Conservation (phyloP, 208 protist species). For the Leishmania braziliensis region DNA sequence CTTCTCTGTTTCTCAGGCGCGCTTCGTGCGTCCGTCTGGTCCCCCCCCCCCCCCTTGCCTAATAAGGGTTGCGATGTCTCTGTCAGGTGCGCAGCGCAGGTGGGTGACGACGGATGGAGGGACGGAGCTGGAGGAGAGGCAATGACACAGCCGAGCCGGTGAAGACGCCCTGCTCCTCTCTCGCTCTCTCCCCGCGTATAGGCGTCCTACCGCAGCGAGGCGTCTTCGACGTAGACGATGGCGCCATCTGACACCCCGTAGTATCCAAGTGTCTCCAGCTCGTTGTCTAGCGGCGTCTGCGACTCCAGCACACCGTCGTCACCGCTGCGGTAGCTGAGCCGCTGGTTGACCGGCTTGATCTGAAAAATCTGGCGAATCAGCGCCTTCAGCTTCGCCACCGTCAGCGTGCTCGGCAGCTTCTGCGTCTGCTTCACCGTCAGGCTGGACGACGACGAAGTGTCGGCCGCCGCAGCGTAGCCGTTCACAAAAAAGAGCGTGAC, state of each 20-base stretch:
- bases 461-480: slow-evolving; percentile 26
- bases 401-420: slow-evolving; percentile 76
- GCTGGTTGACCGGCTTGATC: slow-evolving; percentile 62
- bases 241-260: slow-evolving; percentile 75
- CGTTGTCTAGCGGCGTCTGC: slow-evolving; percentile 62
- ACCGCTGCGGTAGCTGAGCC: slow-evolving; percentile 65
- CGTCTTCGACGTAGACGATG: slow-evolving; percentile 71
- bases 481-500: slow-evolving; percentile 65
- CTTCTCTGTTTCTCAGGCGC: no score
- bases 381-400: slow-evolving; percentile 80
- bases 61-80: neutral
- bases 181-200: neutral
- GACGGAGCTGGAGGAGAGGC: neutral
- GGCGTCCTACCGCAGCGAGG: slow-evolving; percentile 47
- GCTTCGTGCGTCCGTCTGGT: no score
- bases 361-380: slow-evolving; percentile 73
- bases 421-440: slow-evolving; percentile 25
- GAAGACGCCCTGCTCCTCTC: neutral
- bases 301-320: slow-evolving; percentile 64
- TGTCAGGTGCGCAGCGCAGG: neutral
- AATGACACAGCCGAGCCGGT: neutral
- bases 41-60: no score
- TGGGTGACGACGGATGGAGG: neutral
- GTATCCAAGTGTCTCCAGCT: slow-evolving; percentile 72
- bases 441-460: neutral